These are phyloP conservation scores for Boletus eberwhitei DNA, from an alignment of 768 basidiomycete species.

Conservation along the genomic window DNA sequence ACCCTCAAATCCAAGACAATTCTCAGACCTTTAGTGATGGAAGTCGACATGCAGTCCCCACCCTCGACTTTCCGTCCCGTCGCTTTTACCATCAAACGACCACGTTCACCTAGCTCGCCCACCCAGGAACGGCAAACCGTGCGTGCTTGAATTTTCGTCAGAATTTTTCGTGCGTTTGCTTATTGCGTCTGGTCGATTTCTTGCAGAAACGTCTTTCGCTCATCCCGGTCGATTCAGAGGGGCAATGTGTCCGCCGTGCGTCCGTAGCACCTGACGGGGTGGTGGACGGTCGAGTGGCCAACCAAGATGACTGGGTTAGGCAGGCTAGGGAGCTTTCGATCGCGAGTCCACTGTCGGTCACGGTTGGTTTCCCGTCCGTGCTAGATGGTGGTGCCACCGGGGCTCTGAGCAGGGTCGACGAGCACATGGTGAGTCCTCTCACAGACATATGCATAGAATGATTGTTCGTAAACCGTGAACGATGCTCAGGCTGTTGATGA, in stretches of 20 bases:
- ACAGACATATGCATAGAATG: background rate
- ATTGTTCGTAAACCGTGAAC: background rate
- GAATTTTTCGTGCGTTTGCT: background rate
- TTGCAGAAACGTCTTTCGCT: conserved; percentile 59
- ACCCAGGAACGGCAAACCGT: conserved; percentile 57
- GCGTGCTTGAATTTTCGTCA: background rate
- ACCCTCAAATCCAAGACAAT: background rate
- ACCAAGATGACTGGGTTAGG: conserved; percentile 73
- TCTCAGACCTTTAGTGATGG: conserved; percentile 38
- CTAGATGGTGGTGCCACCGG: background rate
- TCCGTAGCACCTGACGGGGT: conserved; percentile 19
- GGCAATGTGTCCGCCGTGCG: conserved; percentile 30
- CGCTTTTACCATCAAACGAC: conserved; percentile 44
- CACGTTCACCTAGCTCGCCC: conserved; percentile 55
- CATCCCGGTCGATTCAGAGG: conserved; percentile 29
- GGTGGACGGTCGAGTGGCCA: conserved; percentile 32
- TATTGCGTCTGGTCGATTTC: background rate
- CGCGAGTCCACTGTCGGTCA: conserved; percentile 21
- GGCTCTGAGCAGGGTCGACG: conserved; percentile 34
- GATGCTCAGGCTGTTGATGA: conserved; percentile 25
- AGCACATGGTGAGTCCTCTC: conserved; percentile 41
- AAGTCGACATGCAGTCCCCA: conserved; percentile 52
- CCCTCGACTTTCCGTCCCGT: conserved; percentile 38
- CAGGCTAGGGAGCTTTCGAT: conserved; percentile 69
- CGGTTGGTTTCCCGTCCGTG: conserved; percentile 9